Base-by-base conservation (phyloP, 2,329 filamentous ascomycete genomes). In the Diaporthe vaccinii region DNA sequence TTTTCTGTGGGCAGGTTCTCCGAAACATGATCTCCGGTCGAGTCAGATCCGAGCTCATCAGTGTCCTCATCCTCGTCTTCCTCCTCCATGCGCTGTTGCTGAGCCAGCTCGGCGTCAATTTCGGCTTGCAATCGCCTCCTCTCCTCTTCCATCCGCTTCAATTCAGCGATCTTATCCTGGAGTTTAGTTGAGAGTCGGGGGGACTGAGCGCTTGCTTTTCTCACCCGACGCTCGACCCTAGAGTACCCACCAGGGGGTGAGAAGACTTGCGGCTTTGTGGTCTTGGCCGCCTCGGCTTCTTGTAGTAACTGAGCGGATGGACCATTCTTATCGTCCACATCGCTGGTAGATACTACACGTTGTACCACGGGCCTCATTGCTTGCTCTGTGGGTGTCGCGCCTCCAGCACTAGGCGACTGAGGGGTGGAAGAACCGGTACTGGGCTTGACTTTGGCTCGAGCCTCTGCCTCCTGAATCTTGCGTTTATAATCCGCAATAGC, bases 401-500 rank as follows among this genome's bases (percentile, higher is more conserved):
- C 67, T 15, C 75, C 75, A 20, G 79, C 78, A 15, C 74, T 78
- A 5, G 82, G 82, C 25, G 82, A 83, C 31, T 77, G 78, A 20
- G 80, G 81, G 5, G 81, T 81, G 2, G 76, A 76, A 20, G 79
- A 78, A 5, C 78, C 75, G 65, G 79, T 78, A 78, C 85, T 87
- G 62, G 84, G 82, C 78, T 85, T 88, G 79, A 88, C 87, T 78
- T 87, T 89, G 17, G 53, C 53, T 55, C 73, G 74, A 14, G 89
- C 89, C 80, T 92, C 90, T 22, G 88, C 88, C 78, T 91, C 87
- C 2, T 89, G 89, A 78, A 92, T 91, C 77, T 84, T 88, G 46
- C 85, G 85, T 80, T 90, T 91, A 84, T 92, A 89, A 71, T 89
- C 86, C 78, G 92, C 89, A 44, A 93, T 93, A 77, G 89, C 87